Conservation (phyloP, 306 rosid species). For the Fragaria nilgerrensis region DNA sequence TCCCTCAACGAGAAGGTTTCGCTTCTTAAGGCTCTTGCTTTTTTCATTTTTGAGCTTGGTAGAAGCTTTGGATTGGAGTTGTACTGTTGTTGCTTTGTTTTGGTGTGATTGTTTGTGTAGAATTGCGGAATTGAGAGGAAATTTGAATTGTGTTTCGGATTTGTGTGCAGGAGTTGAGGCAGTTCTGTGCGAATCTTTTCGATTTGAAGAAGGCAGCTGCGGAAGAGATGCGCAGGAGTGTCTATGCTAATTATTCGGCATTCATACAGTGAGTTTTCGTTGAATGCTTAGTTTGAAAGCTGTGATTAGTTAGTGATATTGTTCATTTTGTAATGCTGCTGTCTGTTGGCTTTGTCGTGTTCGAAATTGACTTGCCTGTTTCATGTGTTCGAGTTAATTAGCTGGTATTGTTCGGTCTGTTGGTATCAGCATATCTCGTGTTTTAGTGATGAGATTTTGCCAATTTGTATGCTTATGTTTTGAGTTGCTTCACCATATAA, state of each 20-base stretch:
- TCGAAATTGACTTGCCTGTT: not conserved
- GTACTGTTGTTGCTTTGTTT: not conserved
- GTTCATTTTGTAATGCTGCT: not conserved
- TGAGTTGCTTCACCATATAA: not conserved
- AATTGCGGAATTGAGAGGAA: not conserved
- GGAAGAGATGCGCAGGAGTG: conserved; percentile 98
- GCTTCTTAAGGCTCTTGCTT: not conserved
- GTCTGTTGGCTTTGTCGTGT: not conserved
- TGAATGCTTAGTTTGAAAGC: conserved; percentile 10
- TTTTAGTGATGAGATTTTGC: not conserved
- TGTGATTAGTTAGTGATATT: not conserved
- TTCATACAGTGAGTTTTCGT: conserved; percentile 75
- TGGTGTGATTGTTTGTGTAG: not conserved
- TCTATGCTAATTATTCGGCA: conserved; percentile 95
- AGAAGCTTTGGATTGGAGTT: not conserved
- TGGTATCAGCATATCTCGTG: not conserved
- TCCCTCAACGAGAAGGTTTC: conserved; percentile 82
- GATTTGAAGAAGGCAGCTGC: conserved; percentile 93
- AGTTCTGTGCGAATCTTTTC: conserved; percentile 75
- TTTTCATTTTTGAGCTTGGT: not conserved
- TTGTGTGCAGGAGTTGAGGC: conserved; percentile 76
- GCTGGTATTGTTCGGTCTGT: not conserved
- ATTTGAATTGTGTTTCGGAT: conserved; percentile 9
- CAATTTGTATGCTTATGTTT: not conserved
- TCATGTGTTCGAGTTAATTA: not conserved